phyloP scores from a whole-genome alignment of 2,329 filamentous ascomycete genomes.

The Pseudocercospora macadamiae region DNA sequence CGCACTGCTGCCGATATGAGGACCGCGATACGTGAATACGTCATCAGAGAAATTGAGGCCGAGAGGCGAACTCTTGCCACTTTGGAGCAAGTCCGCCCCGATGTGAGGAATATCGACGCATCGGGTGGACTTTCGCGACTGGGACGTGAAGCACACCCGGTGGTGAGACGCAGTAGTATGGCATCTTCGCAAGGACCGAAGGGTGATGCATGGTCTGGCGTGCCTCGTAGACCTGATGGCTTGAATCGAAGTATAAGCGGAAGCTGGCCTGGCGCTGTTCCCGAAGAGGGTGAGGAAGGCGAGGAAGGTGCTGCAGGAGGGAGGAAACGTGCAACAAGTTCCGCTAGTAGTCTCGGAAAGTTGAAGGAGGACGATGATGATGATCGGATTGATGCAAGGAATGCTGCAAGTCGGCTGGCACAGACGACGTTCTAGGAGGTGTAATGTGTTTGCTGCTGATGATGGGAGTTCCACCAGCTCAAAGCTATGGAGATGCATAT shows the following conservation, averaged over 20 bases:
- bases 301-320: constrained; percentile 51
- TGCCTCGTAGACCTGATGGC: constrained; percentile 80
- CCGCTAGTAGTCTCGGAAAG: constrained; percentile 59
- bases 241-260: constrained; percentile 76
- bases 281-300: constrained; percentile 59
- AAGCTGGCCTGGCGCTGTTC: constrained; percentile 59
- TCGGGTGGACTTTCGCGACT: constrained; percentile 87
- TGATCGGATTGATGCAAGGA: constrained; percentile 91
- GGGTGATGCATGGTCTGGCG: constrained; percentile 97
- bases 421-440: constrained; percentile 91
- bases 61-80: constrained; percentile 89
- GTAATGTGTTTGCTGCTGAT: too few relatives aligned
- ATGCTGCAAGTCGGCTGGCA: constrained; percentile 90
- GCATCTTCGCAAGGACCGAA: constrained; percentile 92
- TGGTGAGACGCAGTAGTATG: constrained; percentile 74
- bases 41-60: constrained; percentile 90
- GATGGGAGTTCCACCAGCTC: too few relatives aligned
- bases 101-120: constrained; percentile 89
- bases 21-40: constrained; percentile 84
- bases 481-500: too few relatives aligned
- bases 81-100: constrained; percentile 88
- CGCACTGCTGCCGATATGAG: constrained; percentile 84
- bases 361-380: constrained; percentile 76
- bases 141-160: constrained; percentile 83
- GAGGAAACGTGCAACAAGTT: constrained; percentile 53